Evolutionary conservation across 2,329 filamentous ascomycete species (phyloP), one percentile per base, ranked within the genome.

Genomic region (Talaromyces sp.): DNA sequence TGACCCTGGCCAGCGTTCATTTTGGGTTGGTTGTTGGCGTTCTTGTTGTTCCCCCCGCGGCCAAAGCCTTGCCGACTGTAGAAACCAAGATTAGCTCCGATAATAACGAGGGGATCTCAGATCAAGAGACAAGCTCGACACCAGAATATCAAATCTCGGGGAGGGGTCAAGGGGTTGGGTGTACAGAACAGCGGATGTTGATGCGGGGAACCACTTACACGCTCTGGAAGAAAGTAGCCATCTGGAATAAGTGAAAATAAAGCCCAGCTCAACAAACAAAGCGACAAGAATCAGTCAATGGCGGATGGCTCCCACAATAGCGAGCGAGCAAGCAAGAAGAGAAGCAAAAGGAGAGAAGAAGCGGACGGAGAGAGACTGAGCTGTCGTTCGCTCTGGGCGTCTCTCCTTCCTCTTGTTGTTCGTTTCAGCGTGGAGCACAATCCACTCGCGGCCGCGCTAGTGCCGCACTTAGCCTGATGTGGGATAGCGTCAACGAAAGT

Each of bases 171-270:
- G 53, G 53, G 53, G 53, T 38, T 53, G 40, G 56, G 54, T 29
- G 43, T 43, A 59, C 47, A 67, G 51, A 25, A 49, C 36, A 63
- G 60, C 22, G 25, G 29, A 47, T 66, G 64, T 62, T 65, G 61
- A 60, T 68, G 58, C 58, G 61, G 64, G 61, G 67, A 66, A 45
- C 54, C 25, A 80, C 79, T 75, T 81, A 83, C 81, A 82, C 80
- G 69, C 79, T 82, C 72, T 82, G 80, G 62, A 83, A 81, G 71
- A 82, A 82, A 58, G 77, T 81, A 60, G 80, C 77, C 81, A 83
- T 83, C 62, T 64, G 77, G 66, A 64, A 61, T 17, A 34, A 15
- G 56, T n/a, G 27, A 59, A 45, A 3, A 51, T 43, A 63, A 64
- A 63, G 60, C 22, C 29, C 63, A 61, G 64, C 61, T 60, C 51